Base-by-base conservation (phyloP, 345 rosid species). In the Clausena lansium region DNA sequence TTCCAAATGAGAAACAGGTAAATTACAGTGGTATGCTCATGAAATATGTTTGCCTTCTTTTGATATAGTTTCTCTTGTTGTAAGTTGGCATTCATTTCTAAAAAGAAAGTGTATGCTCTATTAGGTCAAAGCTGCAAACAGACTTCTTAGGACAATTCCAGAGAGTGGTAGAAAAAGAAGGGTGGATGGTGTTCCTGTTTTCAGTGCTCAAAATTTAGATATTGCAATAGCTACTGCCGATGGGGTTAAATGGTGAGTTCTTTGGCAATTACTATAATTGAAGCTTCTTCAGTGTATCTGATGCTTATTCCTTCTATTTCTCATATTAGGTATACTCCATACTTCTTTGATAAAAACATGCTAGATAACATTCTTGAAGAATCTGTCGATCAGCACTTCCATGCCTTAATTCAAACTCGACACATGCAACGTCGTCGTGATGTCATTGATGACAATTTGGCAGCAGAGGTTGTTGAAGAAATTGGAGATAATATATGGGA, bases 1-100 rank as follows among this genome's bases (percentile, higher is more conserved):
- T 92, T 88, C 97, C 98, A 75, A 96, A 96, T 78, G 94, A 96
- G 85, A 90, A 90, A 76, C 98, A 96, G 93, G 98, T 96, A 81
- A 70, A 9, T 66, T 63, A 27, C 25, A 9, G 27, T 45, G 57
- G 45, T 32, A 54, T 19, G 39, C 39, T 67, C 24, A 17, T 70
- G 50, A 55, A 35, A 67, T 73, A 68, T 62, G 83, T 52, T 66
- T 24, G 50, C 50, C 4, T 61, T 45, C 47, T 39, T 24, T 71
- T 33, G 27, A 28, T 54, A 52, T 27, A 19, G 13, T 36, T 67
- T 22, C 52, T 62, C 54, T 52, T 24, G 65, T 39, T 58, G 30
- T 17, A 22, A 67, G 17, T 50, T 27, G 0, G 14, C 63, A 24
- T 27, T 24, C 17, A 57, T 45, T 28, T 67, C 38, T 7, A 64